A percentile compares a stretch with the other conserved stretches of the same genome.
phyloP scores from a whole-genome alignment of 1,139 yeast genomes.

The Ogataea hybrid region DNA sequence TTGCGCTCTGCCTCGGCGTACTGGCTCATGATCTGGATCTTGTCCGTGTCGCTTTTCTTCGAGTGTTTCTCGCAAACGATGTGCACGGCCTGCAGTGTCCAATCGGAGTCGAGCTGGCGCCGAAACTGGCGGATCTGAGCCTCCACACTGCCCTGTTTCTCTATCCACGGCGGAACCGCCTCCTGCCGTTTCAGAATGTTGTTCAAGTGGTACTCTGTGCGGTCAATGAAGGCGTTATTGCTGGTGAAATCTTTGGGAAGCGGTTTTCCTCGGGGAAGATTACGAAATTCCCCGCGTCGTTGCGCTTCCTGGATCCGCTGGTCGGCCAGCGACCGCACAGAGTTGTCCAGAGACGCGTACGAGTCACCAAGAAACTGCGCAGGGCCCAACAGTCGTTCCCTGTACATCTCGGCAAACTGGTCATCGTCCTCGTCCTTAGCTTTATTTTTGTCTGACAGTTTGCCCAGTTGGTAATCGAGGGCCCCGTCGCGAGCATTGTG shows the following conservation, averaged over 20 bases:
- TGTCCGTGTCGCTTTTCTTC: conserved; percentile 13
- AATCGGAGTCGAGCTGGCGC: conserved; percentile 39
- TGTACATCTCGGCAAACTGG: conserved; percentile 59
- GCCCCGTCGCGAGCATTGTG: conserved; percentile 62
- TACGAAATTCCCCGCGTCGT: conserved; percentile 65
- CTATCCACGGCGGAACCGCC: conserved; percentile 86
- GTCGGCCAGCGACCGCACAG: conserved; percentile 68
- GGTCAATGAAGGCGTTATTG: conserved; percentile 44
- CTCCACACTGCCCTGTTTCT: conserved; percentile 63
- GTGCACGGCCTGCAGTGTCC: conserved; percentile 42
- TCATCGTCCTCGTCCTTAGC: conserved; percentile 40
- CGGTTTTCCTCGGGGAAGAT: conserved; percentile 62
- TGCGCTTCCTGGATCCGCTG: conserved; percentile 72
- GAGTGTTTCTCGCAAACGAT: conserved; percentile 30
- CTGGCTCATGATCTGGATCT: conserved; percentile 19
- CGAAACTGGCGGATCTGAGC: conserved; percentile 47
- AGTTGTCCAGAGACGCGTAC: conserved; percentile 45
- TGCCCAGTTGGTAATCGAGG: conserved; percentile 58
- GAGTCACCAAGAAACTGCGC: conserved; percentile 46
- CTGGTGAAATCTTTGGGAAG: conserved; percentile 41
- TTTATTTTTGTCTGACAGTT: conserved; percentile 26
- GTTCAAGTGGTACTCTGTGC: conserved; percentile 66
- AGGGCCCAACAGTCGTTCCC: conserved; percentile 63
- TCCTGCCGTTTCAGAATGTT: conserved; percentile 75
- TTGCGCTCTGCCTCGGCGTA: conserved; percentile 21